Percentiles rank a stretch among this genome's conserved stretches.
Evolutionary conservation across 805 yeast species (phyloP).

Genomic region (Lipomyces sp.): DNA sequence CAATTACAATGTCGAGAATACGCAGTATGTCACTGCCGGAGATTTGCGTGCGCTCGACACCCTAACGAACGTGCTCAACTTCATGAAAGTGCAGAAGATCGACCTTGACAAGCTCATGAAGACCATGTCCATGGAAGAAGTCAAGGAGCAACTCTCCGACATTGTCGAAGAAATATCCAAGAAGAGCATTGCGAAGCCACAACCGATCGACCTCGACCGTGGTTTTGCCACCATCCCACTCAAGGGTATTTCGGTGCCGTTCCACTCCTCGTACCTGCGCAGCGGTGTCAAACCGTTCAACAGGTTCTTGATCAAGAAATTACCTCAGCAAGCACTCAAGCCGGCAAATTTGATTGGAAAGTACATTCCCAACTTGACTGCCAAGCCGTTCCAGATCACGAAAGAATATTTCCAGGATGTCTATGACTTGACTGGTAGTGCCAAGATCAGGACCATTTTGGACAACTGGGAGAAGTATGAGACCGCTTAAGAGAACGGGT

Average conservation of each 20-base stretch:
- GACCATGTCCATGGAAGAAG: conserved; percentile 81
- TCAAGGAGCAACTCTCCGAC: conserved; percentile 83
- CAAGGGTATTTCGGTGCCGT: conserved; percentile 99
- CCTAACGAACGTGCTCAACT: conserved; percentile 88
- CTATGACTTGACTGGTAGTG: conserved; percentile 86
- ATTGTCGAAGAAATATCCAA: conserved; percentile 84
- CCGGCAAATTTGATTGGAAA: conserved; percentile 91
- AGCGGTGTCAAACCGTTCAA: conserved; percentile 99
- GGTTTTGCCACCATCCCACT: conserved; percentile 98
- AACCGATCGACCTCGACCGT: conserved; percentile 94
- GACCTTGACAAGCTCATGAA: conserved; percentile 87
- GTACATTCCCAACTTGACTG: conserved; percentile 98
- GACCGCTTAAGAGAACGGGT: conserved; percentile 32
- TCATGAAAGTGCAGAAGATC: conserved; percentile 90
- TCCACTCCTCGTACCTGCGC: conserved; percentile 98
- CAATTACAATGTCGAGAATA: conserved; percentile 96
- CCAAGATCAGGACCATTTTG: conserved; percentile 83
- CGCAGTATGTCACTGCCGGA: conserved; percentile 99
- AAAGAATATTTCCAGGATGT: conserved; percentile 98
- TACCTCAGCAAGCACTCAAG: conserved; percentile 91
- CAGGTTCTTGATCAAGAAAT: conserved; percentile 94
- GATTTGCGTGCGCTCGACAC: conserved; percentile 95
- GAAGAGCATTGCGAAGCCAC: conserved; percentile 84
- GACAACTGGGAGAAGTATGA: conserved; percentile 95
- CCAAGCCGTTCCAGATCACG: conserved; percentile 93